These are phyloP conservation scores for Eucalyptus shirleyi DNA, from an alignment of 345 rosid genomes.

Conservation along the genomic window DNA sequence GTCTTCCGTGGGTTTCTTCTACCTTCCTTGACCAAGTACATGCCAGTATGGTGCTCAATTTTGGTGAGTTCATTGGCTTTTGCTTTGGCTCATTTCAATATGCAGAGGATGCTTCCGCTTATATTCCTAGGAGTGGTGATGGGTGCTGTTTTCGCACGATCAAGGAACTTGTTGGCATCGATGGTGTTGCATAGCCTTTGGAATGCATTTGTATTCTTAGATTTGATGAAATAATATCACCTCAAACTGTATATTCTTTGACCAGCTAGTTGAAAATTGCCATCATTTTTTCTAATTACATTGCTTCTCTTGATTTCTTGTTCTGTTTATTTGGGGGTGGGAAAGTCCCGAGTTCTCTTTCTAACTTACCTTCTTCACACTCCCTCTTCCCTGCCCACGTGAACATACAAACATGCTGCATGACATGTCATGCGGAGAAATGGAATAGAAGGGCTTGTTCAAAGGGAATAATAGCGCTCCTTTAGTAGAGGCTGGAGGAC, in stretches of 20 bases:
- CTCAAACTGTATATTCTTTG: neutral
- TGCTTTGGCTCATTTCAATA: conserved; percentile 37
- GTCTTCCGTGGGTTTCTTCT: conserved; percentile 41
- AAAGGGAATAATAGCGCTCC: neutral
- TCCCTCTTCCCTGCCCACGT: neutral
- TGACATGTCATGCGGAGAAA: neutral
- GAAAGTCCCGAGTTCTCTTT: neutral
- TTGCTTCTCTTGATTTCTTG: neutral
- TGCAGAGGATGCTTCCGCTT: conserved; percentile 45
- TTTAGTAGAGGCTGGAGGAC: neutral
- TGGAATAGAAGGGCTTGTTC: neutral
- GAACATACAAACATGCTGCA: neutral
- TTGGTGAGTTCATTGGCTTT: conserved; percentile 34
- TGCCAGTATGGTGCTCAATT: conserved; percentile 39
- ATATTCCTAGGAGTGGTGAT: conserved; percentile 33
- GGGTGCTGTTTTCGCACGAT: conserved; percentile 30
- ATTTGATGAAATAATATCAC: conserved; percentile 26
- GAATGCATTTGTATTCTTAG: conserved; percentile 44
- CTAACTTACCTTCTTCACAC: neutral
- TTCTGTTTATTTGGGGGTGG: neutral
- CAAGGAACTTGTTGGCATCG: conserved; percentile 30
- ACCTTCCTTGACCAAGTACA: conserved; percentile 38
- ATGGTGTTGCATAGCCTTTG: conserved; percentile 40
- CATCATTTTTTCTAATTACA: neutral
- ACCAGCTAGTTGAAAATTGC: neutral